Percentiles rank a stretch among this genome's conserved stretches.
Evolutionary conservation across 148 eudicot genomes (phyloP).

Genomic region (Polygonum aviculare): DNA sequence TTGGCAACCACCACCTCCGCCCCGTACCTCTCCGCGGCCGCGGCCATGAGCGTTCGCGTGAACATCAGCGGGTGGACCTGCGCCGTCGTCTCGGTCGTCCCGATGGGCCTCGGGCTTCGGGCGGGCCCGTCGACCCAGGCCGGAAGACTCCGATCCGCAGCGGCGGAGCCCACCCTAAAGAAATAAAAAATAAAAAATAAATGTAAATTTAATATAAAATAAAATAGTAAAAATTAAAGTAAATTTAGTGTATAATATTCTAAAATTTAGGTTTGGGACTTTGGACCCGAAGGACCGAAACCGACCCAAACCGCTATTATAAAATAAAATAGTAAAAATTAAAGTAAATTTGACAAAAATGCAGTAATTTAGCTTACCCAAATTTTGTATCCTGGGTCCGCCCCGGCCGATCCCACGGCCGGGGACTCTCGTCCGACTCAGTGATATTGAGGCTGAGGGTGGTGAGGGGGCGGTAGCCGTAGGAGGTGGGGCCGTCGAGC

Average conservation of each 20-base stretch:
- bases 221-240: no score
- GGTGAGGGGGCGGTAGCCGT: constrained; percentile 70
- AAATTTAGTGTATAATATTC: no score
- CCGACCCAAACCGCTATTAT: no score
- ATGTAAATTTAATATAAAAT: no score
- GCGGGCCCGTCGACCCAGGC: constrained; percentile 72
- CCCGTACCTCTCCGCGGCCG: constrained; percentile 57
- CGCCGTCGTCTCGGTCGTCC: constrained; percentile 63
- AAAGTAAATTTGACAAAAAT: no score
- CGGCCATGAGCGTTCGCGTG: constrained; percentile 39
- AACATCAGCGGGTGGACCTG: constrained; percentile 80
- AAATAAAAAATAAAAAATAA: no score
- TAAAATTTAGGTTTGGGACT: no score
- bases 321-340: no score
- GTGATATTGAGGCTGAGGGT: constrained; percentile 48
- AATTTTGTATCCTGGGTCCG: no score
- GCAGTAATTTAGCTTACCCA: no score
- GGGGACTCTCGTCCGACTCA: constrained; percentile 20
- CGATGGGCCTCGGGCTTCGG: constrained; percentile 31
- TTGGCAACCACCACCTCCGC: constrained; percentile 68
- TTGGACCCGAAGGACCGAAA: no score
- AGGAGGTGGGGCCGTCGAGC: constrained; percentile 47
- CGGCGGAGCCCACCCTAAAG: no score
- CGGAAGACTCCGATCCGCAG: constrained; percentile 21
- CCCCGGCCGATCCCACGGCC: neutral